These are phyloP conservation scores for Ogataea pini DNA, from an alignment of 805 yeast genomes.

Conservation along the genomic window DNA sequence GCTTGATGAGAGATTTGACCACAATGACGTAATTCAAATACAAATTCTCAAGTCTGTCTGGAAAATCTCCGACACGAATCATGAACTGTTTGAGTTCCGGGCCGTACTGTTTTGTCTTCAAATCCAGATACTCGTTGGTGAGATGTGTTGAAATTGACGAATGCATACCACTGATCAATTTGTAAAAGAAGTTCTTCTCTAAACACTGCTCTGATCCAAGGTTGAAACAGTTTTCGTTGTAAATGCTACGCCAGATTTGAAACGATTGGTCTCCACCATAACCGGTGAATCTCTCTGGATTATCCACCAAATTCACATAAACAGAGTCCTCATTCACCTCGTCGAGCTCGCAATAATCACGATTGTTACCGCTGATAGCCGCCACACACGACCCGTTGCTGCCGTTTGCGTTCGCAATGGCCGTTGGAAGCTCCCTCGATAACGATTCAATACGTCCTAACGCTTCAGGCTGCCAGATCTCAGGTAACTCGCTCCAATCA, in stretches of 20 bases:
- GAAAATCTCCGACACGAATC: slow-evolving; percentile 85
- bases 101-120: slow-evolving; percentile 73
- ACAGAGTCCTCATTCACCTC: slow-evolving; percentile 68
- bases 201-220: slow-evolving; percentile 55
- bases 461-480: slow-evolving; percentile 70
- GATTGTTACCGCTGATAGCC: slow-evolving; percentile 12
- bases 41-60: slow-evolving; percentile 85
- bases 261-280: slow-evolving; percentile 91
- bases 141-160: slow-evolving; percentile 93
- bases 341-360: slow-evolving; percentile 70
- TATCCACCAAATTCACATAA: slow-evolving; percentile 79
- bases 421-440: slow-evolving; percentile 32
- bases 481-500: slow-evolving; percentile 70
- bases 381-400: slow-evolving; percentile 30
- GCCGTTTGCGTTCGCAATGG: slow-evolving; percentile 36
- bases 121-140: slow-evolving; percentile 75
- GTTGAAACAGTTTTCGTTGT: slow-evolving; percentile 83
- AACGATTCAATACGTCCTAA: slow-evolving; percentile 53
- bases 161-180: slow-evolving; percentile 90
- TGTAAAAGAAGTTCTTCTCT: slow-evolving; percentile 86
- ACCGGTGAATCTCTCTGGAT: slow-evolving; percentile 96
- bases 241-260: slow-evolving; percentile 91
- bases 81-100: slow-evolving; percentile 82
- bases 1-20: slow-evolving; percentile 74
- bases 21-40: slow-evolving; percentile 92